Evolutionary conservation across 768 basidiomycete genomes (phyloP).

Genomic region (Lactarius pseudohatsudake): DNA sequence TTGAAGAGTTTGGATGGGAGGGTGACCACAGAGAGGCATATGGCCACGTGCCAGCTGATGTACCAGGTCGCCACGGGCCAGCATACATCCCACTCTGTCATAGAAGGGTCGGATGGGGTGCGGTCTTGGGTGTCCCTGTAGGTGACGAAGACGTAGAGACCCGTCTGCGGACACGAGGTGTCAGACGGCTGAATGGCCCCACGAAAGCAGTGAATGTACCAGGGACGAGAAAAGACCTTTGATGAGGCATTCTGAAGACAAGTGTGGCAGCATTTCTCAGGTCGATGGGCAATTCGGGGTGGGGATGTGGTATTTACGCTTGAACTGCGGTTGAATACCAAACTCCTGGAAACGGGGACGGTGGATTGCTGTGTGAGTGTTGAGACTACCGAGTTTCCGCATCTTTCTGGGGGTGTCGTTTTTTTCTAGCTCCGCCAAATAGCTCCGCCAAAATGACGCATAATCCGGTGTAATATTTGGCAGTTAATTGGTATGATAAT

Average conservation of each 20-base stretch:
- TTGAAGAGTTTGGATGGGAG: slow-evolving; percentile 21
- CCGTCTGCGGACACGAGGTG: slow-evolving; percentile 1
- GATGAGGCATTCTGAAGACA: neutral
- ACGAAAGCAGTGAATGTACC: slow-evolving; percentile 1
- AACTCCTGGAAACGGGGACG: too few species aligned
- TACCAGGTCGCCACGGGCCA: slow-evolving; percentile 24
- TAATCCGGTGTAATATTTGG: too few species aligned
- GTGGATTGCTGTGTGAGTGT: too few species aligned
- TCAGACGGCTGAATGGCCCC: neutral
- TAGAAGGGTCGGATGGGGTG: neutral
- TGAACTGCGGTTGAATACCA: too few species aligned
- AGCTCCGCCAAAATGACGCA: too few species aligned
- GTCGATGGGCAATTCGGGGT: neutral
- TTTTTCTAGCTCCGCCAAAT: too few species aligned
- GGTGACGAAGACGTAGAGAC: slow-evolving; percentile 9
- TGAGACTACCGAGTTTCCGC: too few species aligned
- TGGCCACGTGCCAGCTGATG: slow-evolving; percentile 17
- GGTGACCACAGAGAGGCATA: slow-evolving; percentile 17
- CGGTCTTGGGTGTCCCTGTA: neutral
- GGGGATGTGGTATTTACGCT: neutral
- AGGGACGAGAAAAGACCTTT: slow-evolving; percentile 10
- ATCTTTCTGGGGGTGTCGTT: too few species aligned
- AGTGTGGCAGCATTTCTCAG: neutral
- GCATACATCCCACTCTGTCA: slow-evolving; percentile 20
- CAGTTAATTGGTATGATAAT: too few species aligned